Conservation (phyloP, 2,329 filamentous ascomycete species). For the Scolecobasidium constrictum region DNA sequence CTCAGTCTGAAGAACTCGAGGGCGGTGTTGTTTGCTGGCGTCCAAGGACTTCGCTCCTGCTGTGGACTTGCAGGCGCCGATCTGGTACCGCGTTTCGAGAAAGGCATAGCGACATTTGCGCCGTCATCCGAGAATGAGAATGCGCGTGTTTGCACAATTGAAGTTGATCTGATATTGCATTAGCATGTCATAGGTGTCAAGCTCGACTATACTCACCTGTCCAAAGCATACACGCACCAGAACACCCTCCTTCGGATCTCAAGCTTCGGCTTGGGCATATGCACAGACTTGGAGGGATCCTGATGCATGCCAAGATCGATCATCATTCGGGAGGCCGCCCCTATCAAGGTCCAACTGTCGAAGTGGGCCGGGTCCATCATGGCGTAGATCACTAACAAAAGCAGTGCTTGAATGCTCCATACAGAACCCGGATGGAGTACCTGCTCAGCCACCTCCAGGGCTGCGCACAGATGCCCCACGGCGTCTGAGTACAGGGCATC, state of each 20-base stretch:
- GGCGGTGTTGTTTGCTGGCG: conserved; percentile 55
- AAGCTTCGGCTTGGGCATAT: conserved; percentile 56
- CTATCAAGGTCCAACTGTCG: conserved; percentile 88
- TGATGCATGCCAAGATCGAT: conserved; percentile 89
- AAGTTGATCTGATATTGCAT: conserved; percentile 83
- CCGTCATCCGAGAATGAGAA: conserved; percentile 94
- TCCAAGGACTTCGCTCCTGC: conserved; percentile 38
- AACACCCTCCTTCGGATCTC: conserved; percentile 77
- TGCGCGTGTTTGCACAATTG: conserved; percentile 73
- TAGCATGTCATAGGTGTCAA: conserved; percentile 9
- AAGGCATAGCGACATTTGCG: conserved; percentile 68
- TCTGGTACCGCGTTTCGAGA: conserved; percentile 21
- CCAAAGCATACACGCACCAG: conserved; percentile 81
- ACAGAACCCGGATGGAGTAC: conserved; percentile 79
- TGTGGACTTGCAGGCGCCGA: conserved; percentile 32
- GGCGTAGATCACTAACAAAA: conserved; percentile 80
- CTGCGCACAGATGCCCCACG: conserved; percentile 50
- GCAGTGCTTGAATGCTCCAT: conserved; percentile 73
- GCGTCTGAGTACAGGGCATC: conserved; percentile 53
- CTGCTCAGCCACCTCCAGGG: conserved; percentile 66
- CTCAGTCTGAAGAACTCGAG: conserved; percentile 72
- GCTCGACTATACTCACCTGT: conserved; percentile 55
- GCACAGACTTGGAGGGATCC: conserved; percentile 64
- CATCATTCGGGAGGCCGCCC: conserved; percentile 76
- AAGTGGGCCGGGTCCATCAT: conserved; percentile 86